These are phyloP conservation scores for Cytospora piceicola DNA, from an alignment of 2,329 filamentous ascomycete genomes.

Conservation along the genomic window DNA sequence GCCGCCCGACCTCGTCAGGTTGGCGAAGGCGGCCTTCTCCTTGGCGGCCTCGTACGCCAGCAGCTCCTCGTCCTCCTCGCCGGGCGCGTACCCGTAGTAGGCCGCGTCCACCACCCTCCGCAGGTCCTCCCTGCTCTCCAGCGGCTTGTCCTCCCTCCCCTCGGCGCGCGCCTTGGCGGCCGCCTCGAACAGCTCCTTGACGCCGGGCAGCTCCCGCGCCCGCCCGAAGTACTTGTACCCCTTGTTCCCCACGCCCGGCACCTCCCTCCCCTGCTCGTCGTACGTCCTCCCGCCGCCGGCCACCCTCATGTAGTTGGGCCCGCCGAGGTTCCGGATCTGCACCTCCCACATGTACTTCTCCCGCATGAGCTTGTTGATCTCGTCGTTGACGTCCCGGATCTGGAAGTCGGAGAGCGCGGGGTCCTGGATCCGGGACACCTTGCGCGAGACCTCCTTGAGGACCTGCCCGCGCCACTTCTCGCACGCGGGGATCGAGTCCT, in stretches of 20 bases:
- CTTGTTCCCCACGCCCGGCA: constrained; percentile 76
- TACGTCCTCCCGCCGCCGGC: constrained; percentile 60
- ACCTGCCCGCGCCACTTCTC: constrained; percentile 99
- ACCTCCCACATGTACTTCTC: constrained; percentile 99
- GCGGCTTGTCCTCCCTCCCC: constrained; percentile 56
- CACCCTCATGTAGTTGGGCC: constrained; percentile 88
- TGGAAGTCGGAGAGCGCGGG: constrained; percentile 90
- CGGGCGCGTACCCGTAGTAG: constrained; percentile 93
- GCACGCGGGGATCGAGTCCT: constrained; percentile 81
- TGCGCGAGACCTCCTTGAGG: constrained; percentile 94
- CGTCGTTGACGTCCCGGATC: constrained; percentile 96
- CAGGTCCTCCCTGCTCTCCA: constrained; percentile 71
- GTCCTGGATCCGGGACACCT: constrained; percentile 96
- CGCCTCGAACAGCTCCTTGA: constrained; percentile 94
- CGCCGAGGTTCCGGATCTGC: constrained; percentile 92
- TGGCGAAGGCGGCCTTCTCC: constrained; percentile 79
- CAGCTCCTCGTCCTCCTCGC: constrained; percentile 85
- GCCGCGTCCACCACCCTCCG: constrained; percentile 83
- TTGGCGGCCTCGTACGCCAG: constrained; percentile 80
- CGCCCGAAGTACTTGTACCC: constrained; percentile 95
- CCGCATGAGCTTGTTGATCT: constrained; percentile 98
- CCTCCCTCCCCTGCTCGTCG: constrained; percentile 74
- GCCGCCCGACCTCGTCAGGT: constrained; percentile 60
- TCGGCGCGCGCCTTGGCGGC: constrained; percentile 61
- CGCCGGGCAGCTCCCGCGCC: constrained; percentile 86